phyloP scores from a whole-genome alignment of 768 basidiomycete species.

The Thelephora ganbajun region DNA sequence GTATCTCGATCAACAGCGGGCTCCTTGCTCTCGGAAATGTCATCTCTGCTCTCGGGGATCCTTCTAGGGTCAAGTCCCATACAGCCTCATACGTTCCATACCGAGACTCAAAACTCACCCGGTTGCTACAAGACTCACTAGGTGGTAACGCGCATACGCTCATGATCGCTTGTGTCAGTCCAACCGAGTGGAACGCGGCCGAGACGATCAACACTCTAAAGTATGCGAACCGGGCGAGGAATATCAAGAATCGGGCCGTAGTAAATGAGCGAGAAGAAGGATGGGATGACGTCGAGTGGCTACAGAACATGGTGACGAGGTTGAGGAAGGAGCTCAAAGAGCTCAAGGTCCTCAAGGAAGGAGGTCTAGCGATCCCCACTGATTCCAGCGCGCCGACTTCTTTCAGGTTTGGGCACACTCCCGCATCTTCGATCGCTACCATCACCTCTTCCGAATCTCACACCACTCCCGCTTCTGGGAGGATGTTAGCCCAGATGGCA shows the following conservation, averaged over 20 bases:
- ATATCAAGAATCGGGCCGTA: constrained; percentile 90
- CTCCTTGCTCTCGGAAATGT: constrained; percentile 95
- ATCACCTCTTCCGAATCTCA: constrained; percentile 26
- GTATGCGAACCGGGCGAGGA: constrained; percentile 93
- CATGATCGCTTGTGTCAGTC: constrained; percentile 97
- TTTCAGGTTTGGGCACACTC: neutral
- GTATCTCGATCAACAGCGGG: constrained; percentile 97
- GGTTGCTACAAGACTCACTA: constrained; percentile 89
- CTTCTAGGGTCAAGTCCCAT: constrained; percentile 69
- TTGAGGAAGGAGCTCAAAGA: constrained; percentile 77
- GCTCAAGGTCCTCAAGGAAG: constrained; percentile 42
- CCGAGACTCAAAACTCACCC: constrained; percentile 95
- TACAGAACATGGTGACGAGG: constrained; percentile 76
- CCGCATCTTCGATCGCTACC: constrained; percentile 9
- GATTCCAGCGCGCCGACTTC: constrained; percentile 12
- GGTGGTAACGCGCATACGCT: constrained; percentile 96
- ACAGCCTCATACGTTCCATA: constrained; percentile 89
- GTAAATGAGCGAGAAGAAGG: constrained; percentile 93
- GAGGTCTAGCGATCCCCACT: constrained; percentile 15
- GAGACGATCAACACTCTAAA: constrained; percentile 94
- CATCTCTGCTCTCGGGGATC: constrained; percentile 94
- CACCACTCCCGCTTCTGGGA: constrained; percentile 33
- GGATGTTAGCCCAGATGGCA: constrained; percentile 67
- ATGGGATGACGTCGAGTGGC: constrained; percentile 97
- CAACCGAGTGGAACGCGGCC: constrained; percentile 86